phyloP scores from a whole-genome alignment of 192 early-diverging fungal species.

The Podila clonocystis region DNA sequence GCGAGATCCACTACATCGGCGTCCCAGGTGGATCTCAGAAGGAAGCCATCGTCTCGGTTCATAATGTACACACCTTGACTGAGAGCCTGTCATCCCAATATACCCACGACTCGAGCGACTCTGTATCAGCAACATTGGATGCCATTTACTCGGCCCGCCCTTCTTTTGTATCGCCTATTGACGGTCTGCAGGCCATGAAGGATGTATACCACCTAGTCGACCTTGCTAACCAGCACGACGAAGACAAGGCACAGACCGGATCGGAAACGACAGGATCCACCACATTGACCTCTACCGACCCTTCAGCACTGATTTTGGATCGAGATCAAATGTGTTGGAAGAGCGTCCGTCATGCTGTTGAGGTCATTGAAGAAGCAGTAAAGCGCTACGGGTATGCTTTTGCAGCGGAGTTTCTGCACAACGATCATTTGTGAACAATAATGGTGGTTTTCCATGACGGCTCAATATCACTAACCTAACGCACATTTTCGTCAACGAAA shows the following conservation, averaged over 20 bases:
- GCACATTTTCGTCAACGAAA: too few species aligned
- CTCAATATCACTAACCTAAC: too few species aligned
- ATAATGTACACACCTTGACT: constrained; percentile 44
- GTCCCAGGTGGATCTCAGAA: constrained; percentile 12
- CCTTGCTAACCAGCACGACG: constrained; percentile 10
- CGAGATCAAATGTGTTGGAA: constrained; percentile 44
- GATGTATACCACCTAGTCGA: constrained; percentile 47
- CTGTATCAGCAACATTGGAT: constrained; percentile 9
- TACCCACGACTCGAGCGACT: constrained; percentile 2
- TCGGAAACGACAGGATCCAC: not conserved
- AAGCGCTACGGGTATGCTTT: constrained; percentile 63
- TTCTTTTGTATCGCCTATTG: constrained; percentile 37
- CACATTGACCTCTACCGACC: not conserved
- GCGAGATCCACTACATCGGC: constrained; percentile 34
- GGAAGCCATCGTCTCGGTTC: constrained; percentile 38
- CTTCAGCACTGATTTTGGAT: constrained; percentile 22
- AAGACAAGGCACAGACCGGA: constrained; percentile 5
- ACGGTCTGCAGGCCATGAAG: constrained; percentile 45
- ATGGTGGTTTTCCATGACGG: too few species aligned
- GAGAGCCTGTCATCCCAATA: constrained; percentile 14
- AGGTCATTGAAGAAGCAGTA: constrained; percentile 65
- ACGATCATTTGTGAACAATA: too few species aligned
- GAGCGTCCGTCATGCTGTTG: constrained; percentile 55
- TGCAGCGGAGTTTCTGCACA: not conserved
- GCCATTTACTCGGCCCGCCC: constrained; percentile 28